These are phyloP conservation scores for Saccharomycopsis malanga DNA, from an alignment of 805 yeast genomes.

Conservation along the genomic window DNA sequence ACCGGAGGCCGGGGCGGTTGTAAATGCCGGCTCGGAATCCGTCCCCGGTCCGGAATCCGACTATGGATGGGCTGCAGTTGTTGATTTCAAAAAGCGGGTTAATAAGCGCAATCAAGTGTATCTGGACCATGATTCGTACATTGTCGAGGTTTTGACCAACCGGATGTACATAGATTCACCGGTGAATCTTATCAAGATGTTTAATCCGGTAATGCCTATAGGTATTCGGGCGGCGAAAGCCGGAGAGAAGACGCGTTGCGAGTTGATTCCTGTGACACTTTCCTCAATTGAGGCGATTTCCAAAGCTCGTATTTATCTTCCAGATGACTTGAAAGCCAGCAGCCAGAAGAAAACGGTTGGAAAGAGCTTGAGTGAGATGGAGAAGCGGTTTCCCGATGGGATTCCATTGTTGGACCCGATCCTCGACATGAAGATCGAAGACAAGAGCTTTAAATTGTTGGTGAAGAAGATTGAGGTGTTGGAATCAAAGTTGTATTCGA, in stretches of 20 bases:
- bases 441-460: constrained; percentile 54
- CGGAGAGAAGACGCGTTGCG: constrained; percentile 66
- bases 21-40: no score
- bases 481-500: constrained; percentile 63
- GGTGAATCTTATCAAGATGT: constrained; percentile 68
- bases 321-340: constrained; percentile 60
- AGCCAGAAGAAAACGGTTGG: constrained; percentile 54
- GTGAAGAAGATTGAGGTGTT: constrained; percentile 75
- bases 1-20: constrained; percentile 57
- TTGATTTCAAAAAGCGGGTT: constrained; percentile 63
- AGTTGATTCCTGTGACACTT: constrained; percentile 79
- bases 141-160: constrained; percentile 77
- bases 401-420: constrained; percentile 89
- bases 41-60: no score
- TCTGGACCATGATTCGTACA: constrained; percentile 83
- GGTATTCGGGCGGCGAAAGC: constrained; percentile 80
- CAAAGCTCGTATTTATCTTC: constrained; percentile 73
- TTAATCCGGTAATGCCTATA: constrained; percentile 71
- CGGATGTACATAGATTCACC: constrained; percentile 80
- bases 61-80: constrained; percentile 96
- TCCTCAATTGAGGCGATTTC: constrained; percentile 70
- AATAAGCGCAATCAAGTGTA: constrained; percentile 54
- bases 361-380: constrained; percentile 74
- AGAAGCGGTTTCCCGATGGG: constrained; percentile 71
- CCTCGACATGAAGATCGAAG: constrained; percentile 81